Conservation (phyloP, 2,329 filamentous ascomycete species). For the Cercospora brassicicola region DNA sequence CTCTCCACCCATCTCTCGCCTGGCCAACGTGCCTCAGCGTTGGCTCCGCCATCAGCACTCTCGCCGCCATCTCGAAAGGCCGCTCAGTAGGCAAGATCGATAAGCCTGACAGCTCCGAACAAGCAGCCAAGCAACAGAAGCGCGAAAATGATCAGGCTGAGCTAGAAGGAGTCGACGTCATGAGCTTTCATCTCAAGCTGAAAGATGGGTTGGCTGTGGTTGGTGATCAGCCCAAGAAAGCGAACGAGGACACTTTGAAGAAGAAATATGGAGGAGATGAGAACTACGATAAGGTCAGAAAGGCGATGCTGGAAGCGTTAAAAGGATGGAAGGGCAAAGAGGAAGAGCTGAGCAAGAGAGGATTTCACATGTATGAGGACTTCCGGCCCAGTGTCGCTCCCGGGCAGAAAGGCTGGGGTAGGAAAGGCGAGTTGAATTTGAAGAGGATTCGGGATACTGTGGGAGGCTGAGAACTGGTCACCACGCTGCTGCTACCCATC, state of each 20-base stretch:
- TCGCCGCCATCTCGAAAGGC: constrained; percentile 39
- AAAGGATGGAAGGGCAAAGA: constrained; percentile 31
- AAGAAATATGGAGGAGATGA: constrained; percentile 32
- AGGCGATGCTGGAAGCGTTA: constrained; percentile 26
- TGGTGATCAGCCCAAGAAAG: constrained; percentile 27
- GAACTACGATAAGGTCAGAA: constrained; percentile 28
- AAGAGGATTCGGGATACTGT: constrained; percentile 21
- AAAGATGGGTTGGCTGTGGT: constrained; percentile 32
- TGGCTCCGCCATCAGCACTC: constrained; percentile 36
- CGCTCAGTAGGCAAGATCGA: constrained; percentile 36
- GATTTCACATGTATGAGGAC: constrained; percentile 37
- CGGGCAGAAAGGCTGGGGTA: constrained; percentile 38
- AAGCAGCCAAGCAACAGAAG: constrained; percentile 26
- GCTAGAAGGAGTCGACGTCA: constrained; percentile 34
- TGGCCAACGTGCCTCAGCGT: constrained; percentile 39
- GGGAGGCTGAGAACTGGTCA: not conserved
- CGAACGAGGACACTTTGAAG: constrained; percentile 29
- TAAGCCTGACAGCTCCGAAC: constrained; percentile 24
- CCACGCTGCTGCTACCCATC: not conserved
- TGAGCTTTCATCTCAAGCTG: constrained; percentile 38
- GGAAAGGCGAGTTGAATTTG: constrained; percentile 33
- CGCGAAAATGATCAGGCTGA: constrained; percentile 26
- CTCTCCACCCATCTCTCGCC: constrained; percentile 31
- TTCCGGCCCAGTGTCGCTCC: constrained; percentile 33
- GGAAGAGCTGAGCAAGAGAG: constrained; percentile 32